Percentiles rank a stretch among this genome's conserved stretches.
Conservation (phyloP, 1,284 basidiomycete species). For the Sanghuangporus weigelae region DNA sequence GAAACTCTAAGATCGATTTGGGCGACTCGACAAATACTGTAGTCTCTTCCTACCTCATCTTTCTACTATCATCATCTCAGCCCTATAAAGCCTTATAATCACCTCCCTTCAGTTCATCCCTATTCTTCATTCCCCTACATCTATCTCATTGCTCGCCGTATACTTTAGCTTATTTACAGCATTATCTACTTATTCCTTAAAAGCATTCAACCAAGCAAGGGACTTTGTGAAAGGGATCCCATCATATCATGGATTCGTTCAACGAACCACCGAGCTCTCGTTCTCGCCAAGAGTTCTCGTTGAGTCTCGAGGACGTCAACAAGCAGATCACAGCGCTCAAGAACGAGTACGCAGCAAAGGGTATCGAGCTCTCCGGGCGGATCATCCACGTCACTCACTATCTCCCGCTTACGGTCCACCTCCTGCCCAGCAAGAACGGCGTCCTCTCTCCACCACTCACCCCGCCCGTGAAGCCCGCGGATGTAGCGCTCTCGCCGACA, state of each 20-base stretch:
- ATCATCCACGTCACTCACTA: constrained; percentile 87
- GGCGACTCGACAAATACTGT: not conserved
- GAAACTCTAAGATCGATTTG: not conserved
- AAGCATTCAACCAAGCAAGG: constrained; percentile 40
- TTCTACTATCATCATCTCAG: constrained; percentile 2
- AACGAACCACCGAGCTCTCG: constrained; percentile 36
- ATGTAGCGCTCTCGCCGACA: constrained; percentile 30
- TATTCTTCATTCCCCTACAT: not conserved
- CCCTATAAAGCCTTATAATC: not conserved
- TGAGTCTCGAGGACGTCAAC: constrained; percentile 51
- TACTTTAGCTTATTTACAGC: not conserved
- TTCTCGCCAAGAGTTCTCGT: constrained; percentile 25
- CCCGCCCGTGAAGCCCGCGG: constrained; percentile 45
- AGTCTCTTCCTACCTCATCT: not conserved
- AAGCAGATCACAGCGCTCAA: constrained; percentile 37
- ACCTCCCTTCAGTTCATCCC: not conserved
- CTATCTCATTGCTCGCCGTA: not conserved
- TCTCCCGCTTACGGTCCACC: constrained; percentile 62
- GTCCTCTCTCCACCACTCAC: constrained; percentile 67
- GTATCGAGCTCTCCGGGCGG: constrained; percentile 63
- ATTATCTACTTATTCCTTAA: constrained; percentile 30
- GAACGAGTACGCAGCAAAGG: constrained; percentile 11
- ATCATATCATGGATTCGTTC: constrained; percentile 40
- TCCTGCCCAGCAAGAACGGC: constrained; percentile 32
- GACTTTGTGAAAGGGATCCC: constrained; percentile 20